A percentile compares a stretch with the other conserved stretches of the same genome.
phyloP scores from a whole-genome alignment of 208 protist genomes.

The Leishmania braziliensis region DNA sequence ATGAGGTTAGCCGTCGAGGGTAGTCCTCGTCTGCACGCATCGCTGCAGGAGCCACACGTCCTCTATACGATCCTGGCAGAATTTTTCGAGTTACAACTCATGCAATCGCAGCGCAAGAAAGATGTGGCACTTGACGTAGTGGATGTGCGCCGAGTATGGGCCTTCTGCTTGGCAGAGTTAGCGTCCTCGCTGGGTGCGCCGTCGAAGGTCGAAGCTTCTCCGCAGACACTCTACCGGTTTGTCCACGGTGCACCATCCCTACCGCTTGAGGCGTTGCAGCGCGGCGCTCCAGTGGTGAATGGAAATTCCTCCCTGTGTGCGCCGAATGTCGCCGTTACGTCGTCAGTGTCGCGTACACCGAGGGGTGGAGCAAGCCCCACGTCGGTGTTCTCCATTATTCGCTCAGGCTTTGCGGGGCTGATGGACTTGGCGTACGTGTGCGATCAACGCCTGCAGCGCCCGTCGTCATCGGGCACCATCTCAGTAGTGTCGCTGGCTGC shows the following conservation, averaged over 20 bases:
- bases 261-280: conserved; percentile 29
- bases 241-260: conserved; percentile 24
- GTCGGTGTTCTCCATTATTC: conserved; percentile 30
- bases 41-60: conserved; percentile 14
- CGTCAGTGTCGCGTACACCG: not conserved
- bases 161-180: conserved; percentile 17
- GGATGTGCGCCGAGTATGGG: conserved; percentile 35
- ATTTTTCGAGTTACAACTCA: conserved; percentile 44
- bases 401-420: conserved; percentile 35
- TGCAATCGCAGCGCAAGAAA: conserved; percentile 23
- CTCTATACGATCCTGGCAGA: conserved; percentile 53
- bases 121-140: conserved; percentile 15
- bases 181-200: not conserved
- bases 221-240: conserved; percentile 10
- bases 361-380: too few species aligned
- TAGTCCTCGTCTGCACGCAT: conserved; percentile 26
- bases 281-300: not conserved
- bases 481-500: conserved; percentile 51
- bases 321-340: not conserved
- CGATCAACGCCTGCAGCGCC: conserved; percentile 41
- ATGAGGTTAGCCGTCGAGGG: conserved; percentile 57
- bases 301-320: not conserved
- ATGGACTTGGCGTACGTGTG: conserved; percentile 57
- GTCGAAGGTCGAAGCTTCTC: not conserved
- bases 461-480: conserved; percentile 30